Percentiles rank a stretch among this genome's conserved stretches.
phyloP scores from a whole-genome alignment of 495 filamentous ascomycete genomes.

The Tricharina praecox region DNA sequence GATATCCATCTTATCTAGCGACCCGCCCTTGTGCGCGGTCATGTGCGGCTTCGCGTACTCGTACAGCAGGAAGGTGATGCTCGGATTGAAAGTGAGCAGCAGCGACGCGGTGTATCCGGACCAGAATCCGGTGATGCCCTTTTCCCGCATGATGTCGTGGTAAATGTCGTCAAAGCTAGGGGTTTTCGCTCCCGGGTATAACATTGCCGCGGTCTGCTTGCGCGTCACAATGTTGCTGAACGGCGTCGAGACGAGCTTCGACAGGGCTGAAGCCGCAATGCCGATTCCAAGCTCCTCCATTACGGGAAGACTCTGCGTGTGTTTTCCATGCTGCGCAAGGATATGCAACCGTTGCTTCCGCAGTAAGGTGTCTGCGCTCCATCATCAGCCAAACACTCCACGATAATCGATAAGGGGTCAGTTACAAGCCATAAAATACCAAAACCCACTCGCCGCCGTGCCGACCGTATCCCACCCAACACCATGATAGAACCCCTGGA shows the following conservation, averaged over 20 bases:
- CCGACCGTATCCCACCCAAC: conserved; percentile 55
- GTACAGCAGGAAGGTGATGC: conserved; percentile 71
- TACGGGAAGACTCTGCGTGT: conserved; percentile 43
- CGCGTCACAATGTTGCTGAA: conserved; percentile 69
- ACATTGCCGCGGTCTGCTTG: conserved; percentile 51
- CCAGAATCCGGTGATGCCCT: conserved; percentile 69
- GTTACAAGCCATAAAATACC: conserved; percentile 26
- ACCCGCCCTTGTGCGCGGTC: conserved; percentile 36
- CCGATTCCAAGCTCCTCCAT: conserved; percentile 64
- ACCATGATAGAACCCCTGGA: conserved; percentile 59
- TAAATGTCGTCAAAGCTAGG: conserved; percentile 42
- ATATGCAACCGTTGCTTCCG: conserved; percentile 41
- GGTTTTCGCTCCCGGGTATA: conserved; percentile 20
- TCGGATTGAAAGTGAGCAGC: conserved; percentile 71
- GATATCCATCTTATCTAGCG: conserved; percentile 30
- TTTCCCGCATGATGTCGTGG: conserved; percentile 46
- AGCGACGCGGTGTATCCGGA: conserved; percentile 72
- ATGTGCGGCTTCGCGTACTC: conserved; percentile 45
- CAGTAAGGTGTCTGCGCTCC: conserved; percentile 47
- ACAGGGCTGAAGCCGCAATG: conserved; percentile 57
- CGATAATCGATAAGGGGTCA: background rate
- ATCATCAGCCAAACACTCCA: background rate
- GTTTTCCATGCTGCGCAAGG: conserved; percentile 25
- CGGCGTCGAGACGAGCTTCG: conserved; percentile 65
- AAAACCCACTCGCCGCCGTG: conserved; percentile 32